Base-by-base conservation (phyloP, 2,329 filamentous ascomycete genomes). In the Didymella pomorum region DNA sequence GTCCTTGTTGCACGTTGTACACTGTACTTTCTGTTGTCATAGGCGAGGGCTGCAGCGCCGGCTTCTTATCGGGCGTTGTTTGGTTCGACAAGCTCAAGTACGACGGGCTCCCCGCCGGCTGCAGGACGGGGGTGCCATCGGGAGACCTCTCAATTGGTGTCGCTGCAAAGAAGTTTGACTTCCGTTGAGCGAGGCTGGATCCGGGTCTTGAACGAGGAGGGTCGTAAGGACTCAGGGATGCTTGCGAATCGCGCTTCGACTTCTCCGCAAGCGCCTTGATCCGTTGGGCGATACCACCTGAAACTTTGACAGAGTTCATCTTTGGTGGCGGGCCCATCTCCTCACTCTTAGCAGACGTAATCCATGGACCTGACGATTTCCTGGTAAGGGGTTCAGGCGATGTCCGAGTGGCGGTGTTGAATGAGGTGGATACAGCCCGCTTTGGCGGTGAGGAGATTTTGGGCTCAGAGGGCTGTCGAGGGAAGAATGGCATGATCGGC, bases 231-330 rank as follows among this genome's bases (percentile, higher is more conserved):
- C 69, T 60, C 20, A 73, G 67, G 26, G 74, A 65, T 50, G 69
- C 60, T 48, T 65, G 53, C 20, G 71, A 74, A 71, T 72, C 83
- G 78, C 58, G 88, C 84, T 65, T 81, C 3, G 82, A 83, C 54
- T 95, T 84, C 76, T 92, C 93, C 73, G 97, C 91, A 52, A 99
- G 82, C 7, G 93, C 93, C 77, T 97, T 96, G 75, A 98, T 98
- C 41, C 95, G 89, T 75, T 94, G 92, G 3, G 94, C 96, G 60
- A 99, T 97, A 66, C 92, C 93, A 9, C 91, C 93, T 8, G 92
- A 93, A 23, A 98, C 86, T 69, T 91, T 95, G 64, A 89, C 84
- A 74, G 93, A 96, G 74, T 91, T 92, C 3, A 86, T 81, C 28
- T 62, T 64, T 21, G 69, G 62, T 29, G 65, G 65, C 25, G 52